Conservation (phyloP, 2,329 filamentous ascomycete genomes). For the Ceratocystiopsis sp. region DNA sequence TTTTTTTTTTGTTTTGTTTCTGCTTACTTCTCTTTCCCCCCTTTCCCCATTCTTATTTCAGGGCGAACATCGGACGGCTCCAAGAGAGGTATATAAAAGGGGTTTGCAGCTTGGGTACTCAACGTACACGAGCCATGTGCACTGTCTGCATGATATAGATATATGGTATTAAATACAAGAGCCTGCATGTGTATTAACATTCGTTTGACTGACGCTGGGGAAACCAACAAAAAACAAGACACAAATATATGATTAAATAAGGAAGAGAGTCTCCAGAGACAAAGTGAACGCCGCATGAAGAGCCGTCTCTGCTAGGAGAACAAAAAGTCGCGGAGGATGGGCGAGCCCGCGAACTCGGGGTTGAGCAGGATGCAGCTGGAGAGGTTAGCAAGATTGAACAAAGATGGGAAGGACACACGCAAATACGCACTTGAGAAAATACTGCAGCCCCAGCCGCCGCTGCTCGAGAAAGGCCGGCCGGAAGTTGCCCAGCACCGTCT, state of each 20-base stretch:
- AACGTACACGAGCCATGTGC: not conserved
- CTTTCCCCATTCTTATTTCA: not conserved
- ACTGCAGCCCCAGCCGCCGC: slow-evolving; percentile 64
- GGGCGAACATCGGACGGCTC: no score
- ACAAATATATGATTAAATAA: not conserved
- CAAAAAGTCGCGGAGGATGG: slow-evolving; percentile 78
- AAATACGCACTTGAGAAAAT: slow-evolving; percentile 71
- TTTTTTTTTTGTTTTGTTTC: no score
- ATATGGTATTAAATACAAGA: not conserved
- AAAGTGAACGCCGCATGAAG: not conserved
- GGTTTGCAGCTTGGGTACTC: not conserved
- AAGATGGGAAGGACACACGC: not conserved
- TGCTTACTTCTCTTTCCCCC: not conserved
- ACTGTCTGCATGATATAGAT: not conserved
- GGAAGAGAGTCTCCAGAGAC: no score
- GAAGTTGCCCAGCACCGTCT: slow-evolving; percentile 79
- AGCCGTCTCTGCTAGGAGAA: slow-evolving; percentile 33
- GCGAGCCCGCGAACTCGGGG: slow-evolving; percentile 84
- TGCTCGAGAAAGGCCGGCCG: slow-evolving; percentile 72
- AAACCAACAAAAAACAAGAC: no score
- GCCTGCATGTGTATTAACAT: no score
- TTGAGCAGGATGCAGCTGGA: slow-evolving; percentile 75
- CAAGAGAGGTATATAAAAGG: no score
- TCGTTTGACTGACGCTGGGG: no score
- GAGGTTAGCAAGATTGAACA: slow-evolving; percentile 2